These are phyloP conservation scores for Pseudogymnoascus sp. DNA, from an alignment of 2,329 filamentous ascomycete species.

Conservation along the genomic window DNA sequence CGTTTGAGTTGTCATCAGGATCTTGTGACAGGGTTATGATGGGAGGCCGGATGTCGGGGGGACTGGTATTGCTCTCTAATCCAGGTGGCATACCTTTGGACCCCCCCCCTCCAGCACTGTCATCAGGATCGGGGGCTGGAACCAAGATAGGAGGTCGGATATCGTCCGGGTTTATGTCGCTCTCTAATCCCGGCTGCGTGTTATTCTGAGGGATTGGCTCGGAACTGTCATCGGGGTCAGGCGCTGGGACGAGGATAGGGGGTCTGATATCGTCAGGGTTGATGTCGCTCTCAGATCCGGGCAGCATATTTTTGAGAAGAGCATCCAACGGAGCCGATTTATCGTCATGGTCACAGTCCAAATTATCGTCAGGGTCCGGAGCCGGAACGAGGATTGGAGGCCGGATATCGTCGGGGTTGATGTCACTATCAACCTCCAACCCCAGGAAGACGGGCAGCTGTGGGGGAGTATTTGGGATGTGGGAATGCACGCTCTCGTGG, in stretches of 20 bases:
- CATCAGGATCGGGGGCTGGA: neutral
- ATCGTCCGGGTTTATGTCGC: neutral
- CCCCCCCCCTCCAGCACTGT: neutral
- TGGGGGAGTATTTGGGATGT: neutral
- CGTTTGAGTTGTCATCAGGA: neutral
- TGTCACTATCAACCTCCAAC: neutral
- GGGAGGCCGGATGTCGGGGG: neutral
- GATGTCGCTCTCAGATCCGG: neutral
- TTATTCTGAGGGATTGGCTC: neutral
- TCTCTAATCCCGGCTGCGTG: neutral
- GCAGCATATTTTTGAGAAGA: neutral
- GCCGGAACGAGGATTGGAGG: neutral
- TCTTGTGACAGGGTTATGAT: neutral
- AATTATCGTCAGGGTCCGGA: neutral
- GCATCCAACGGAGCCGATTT: no score
- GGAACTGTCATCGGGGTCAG: neutral
- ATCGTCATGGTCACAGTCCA: neutral
- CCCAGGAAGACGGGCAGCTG: neutral
- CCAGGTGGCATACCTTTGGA: neutral
- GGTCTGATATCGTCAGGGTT: neutral
- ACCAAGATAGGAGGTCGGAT: neutral
- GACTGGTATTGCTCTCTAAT: neutral
- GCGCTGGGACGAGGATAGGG: neutral
- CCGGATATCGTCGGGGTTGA: neutral
- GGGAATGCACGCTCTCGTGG: neutral